Evolutionary conservation across 257 asterid genomes (phyloP).

Genomic region (Prunella vulgaris): DNA sequence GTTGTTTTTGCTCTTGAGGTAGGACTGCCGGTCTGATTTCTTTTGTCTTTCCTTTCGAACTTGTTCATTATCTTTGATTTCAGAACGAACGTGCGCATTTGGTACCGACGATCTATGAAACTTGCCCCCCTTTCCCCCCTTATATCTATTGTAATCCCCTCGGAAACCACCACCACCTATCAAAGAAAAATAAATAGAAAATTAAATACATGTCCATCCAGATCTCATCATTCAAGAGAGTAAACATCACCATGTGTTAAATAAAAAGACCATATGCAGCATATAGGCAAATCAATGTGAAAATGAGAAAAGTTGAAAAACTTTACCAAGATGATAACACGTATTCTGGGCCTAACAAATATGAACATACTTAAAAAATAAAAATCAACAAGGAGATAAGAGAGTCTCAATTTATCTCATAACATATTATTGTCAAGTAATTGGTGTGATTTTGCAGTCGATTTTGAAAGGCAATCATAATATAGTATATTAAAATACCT

Average conservation of each 20-base stretch:
- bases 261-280: not conserved
- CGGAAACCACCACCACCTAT: constrained; percentile 53
- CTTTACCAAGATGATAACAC: not conserved
- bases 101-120: constrained; percentile 32
- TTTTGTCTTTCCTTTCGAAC: constrained; percentile 81
- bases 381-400: not conserved
- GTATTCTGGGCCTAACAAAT: not conserved
- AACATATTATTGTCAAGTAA: not conserved
- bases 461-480: not conserved
- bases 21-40: constrained; percentile 60
- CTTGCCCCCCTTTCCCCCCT: constrained; percentile 32
- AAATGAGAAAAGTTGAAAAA: not conserved
- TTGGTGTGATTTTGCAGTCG: not conserved
- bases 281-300: too few relatives aligned
- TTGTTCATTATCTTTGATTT: constrained; percentile 70
- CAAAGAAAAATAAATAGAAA: not conserved
- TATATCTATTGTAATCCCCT: constrained; percentile 11
- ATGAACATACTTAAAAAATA: not conserved
- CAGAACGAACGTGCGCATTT: constrained; percentile 82
- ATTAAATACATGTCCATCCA: not conserved
- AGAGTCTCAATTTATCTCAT: not conserved
- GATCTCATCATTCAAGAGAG: not conserved
- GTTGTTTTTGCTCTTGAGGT: constrained; percentile 55
- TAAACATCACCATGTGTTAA: not conserved
- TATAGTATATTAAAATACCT: constrained; percentile 38